Evolutionary conservation across 139 green algal genomes (phyloP).

Genomic region (Chlamydomonas sp.): DNA sequence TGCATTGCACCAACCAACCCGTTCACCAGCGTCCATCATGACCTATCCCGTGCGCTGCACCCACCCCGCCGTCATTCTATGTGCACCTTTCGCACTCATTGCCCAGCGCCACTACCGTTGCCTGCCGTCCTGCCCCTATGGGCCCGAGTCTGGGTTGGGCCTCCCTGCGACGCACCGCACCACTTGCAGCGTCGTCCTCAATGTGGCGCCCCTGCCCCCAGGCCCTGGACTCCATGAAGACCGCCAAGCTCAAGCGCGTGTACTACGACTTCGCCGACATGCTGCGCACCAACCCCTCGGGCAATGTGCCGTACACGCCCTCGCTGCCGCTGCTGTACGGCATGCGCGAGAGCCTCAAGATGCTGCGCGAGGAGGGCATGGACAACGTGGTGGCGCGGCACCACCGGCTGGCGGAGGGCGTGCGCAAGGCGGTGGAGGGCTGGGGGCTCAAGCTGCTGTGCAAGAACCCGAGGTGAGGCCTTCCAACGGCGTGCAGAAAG

Average conservation of each 20-base stretch:
- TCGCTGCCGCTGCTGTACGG: slow-evolving; percentile 92
- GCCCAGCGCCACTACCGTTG: not conserved
- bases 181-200: not conserved
- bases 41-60: too few relatives aligned
- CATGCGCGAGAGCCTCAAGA: slow-evolving; percentile 77
- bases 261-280: slow-evolving; percentile 94
- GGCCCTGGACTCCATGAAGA: slow-evolving; percentile 81
- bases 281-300: slow-evolving; percentile 73
- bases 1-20: too few relatives aligned
- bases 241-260: slow-evolving; percentile 71
- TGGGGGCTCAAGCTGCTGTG: slow-evolving; percentile 96
- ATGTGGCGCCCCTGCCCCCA: slow-evolving; percentile 13
- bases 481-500: not conserved
- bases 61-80: too few relatives aligned
- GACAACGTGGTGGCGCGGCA: slow-evolving; percentile 90
- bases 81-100: not conserved
- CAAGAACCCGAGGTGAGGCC: slow-evolving; percentile 81
- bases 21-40: too few relatives aligned
- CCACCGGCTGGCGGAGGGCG: slow-evolving; percentile 82
- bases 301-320: slow-evolving; percentile 85
- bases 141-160: not conserved
- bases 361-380: slow-evolving; percentile 90
- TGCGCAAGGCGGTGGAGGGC: slow-evolving; percentile 82
- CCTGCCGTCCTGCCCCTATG: not conserved
- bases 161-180: not conserved